Evolutionary conservation across 164 flowering plant species (phyloP), one percentile per base, ranked within the genome.

Genomic region (Chimonanthus salicifolius): DNA sequence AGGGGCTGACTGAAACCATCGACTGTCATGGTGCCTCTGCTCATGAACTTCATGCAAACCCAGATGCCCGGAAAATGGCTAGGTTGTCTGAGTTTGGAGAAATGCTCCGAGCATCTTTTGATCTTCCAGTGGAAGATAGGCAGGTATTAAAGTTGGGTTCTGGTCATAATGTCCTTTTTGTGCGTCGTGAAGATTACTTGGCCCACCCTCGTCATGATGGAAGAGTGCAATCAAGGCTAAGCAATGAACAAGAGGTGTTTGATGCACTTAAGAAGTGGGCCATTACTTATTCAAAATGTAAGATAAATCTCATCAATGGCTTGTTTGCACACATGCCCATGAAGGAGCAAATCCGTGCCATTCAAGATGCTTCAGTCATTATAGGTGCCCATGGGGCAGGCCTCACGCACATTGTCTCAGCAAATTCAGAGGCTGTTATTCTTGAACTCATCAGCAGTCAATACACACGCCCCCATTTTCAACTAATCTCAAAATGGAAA

Each of bases 341-440:
- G 97, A 96, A 88, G 77, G 99, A 94, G 72, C 99, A 96, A 77
- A 79, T 96, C 66, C 85, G 81, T 72, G 92, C 95, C 48, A 89
- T 96, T 77, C 91, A 90, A 80, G 99, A 94, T 79, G 98, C 99
- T 18, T 87, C 92, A 0, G 92, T 96, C 70, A 90, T 96, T 68
- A 81, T 94, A 46, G 98, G 99, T n/a, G 99, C 99, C 60, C 99
- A 96, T 72, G 99, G 99, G 48, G 99, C 99, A 6, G 99, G 99
- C 64, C 89, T 96, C 15, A 96, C 99, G 47, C 97, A 96, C 74
- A 85, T 96, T 47, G 81, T 94, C 58, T 84, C 99, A 5, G 98
- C 99, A 44, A 70, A 78, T 46, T 88, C 94, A 5, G 77, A 85
- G 68, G 82, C 99, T 0, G 88, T 89, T 69, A 72, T 96, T 74